Percentiles rank a stretch among this genome's conserved stretches.
Evolutionary conservation across 495 filamentous ascomycete genomes (phyloP).

Genomic region (Staphylotrichum longicolle): DNA sequence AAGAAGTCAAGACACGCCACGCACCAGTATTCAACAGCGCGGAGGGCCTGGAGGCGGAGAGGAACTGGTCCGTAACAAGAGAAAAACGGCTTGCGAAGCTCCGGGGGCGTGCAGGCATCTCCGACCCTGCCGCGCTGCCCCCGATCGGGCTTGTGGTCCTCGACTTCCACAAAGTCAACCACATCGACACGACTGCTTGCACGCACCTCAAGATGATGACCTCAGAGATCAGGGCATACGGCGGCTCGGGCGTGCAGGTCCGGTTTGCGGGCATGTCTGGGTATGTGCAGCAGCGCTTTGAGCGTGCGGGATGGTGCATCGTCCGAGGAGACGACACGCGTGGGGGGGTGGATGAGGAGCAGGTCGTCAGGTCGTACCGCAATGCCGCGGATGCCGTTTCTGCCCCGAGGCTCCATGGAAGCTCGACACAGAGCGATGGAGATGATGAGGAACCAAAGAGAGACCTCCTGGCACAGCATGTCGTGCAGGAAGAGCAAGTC

Average conservation of each 20-base stretch:
- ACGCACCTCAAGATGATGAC: slow-evolving; percentile 23
- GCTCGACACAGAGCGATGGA: not conserved
- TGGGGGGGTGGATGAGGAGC: not conserved
- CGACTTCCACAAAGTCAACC: slow-evolving; percentile 28
- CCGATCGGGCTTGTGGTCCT: slow-evolving; percentile 26
- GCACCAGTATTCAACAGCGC: slow-evolving; percentile 30
- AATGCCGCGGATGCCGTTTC: not conserved
- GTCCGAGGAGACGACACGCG: not conserved
- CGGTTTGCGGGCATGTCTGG: slow-evolving; percentile 26
- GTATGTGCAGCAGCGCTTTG: slow-evolving; percentile 28
- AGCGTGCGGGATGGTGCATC: slow-evolving; percentile 24
- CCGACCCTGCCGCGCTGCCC: slow-evolving; percentile 13
- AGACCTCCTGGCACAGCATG: too few relatives aligned
- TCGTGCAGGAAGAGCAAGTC: too few relatives aligned
- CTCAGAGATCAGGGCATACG: slow-evolving; percentile 26
- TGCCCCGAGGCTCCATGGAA: not conserved
- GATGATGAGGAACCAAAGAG: not conserved
- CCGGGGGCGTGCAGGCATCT: slow-evolving; percentile 23
- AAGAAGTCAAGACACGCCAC: slow-evolving; percentile 43
- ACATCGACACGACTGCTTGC: slow-evolving; percentile 27
- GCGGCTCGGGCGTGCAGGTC: slow-evolving; percentile 19
- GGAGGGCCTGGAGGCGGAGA: slow-evolving; percentile 24
- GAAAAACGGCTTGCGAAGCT: slow-evolving; percentile 30
- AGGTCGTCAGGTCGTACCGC: not conserved
- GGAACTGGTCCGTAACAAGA: slow-evolving; percentile 49